Percentiles rank a stretch among this genome's conserved stretches.
Conservation (phyloP, 768 basidiomycete genomes). For the Chalciporus piperatus region DNA sequence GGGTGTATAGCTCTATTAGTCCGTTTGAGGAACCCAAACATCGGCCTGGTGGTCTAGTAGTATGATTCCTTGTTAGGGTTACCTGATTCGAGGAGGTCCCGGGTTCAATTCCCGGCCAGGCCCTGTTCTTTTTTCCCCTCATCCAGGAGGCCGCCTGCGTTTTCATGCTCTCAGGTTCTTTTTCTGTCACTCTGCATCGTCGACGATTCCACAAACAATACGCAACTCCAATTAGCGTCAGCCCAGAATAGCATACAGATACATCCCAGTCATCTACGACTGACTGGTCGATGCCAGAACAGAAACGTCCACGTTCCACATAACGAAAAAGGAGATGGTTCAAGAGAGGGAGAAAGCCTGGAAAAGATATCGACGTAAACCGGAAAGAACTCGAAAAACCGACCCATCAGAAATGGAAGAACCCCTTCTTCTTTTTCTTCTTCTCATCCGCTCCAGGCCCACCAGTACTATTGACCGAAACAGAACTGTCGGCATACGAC, state of each 20-base stretch:
- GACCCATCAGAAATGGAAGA: slow-evolving; percentile 57
- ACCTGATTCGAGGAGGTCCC: slow-evolving; percentile 52
- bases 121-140: slow-evolving; percentile 28
- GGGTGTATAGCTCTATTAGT: not conserved
- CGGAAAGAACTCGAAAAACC: not conserved
- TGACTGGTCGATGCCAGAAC: not conserved
- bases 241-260: slow-evolving; percentile 11
- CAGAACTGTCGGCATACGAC: slow-evolving; percentile 51
- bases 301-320: not conserved
- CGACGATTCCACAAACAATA: not conserved
- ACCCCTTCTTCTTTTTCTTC: slow-evolving; percentile 75
- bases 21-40: accelerated
- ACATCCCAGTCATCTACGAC: not conserved
- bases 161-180: too few species aligned
- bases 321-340: not conserved
- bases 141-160: too few species aligned
- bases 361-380: not conserved
- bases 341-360: not conserved
- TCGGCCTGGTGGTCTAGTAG: slow-evolving; percentile 53
- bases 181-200: too few species aligned
- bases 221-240: slow-evolving; percentile 9
- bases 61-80: slow-evolving; percentile 54
- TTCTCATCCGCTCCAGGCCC: slow-evolving; percentile 45
- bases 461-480: slow-evolving; percentile 39
- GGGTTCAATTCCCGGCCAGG: slow-evolving; percentile 60